Evolutionary conservation across 2,329 filamentous ascomycete species (phyloP).

Genomic region (Sphaerulina musiva): DNA sequence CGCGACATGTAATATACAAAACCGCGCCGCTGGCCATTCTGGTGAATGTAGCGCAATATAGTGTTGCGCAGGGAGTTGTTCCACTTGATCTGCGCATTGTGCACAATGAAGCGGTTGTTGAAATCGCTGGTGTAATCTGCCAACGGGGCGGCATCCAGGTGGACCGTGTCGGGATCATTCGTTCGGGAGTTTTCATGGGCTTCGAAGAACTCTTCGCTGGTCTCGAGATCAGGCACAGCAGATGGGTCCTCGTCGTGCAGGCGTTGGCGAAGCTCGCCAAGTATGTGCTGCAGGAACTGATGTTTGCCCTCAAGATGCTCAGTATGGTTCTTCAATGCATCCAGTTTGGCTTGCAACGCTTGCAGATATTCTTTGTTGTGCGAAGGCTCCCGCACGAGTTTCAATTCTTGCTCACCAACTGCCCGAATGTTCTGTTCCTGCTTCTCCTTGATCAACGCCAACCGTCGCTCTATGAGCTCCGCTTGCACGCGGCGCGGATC

Average conservation of each 20-base stretch:
- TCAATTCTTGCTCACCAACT: slow-evolving; percentile 68
- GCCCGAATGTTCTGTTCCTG: slow-evolving; percentile 66
- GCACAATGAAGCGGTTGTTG: slow-evolving; percentile 95
- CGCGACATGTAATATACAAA: slow-evolving; percentile 98
- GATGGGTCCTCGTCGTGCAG: slow-evolving; percentile 52
- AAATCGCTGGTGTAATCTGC: slow-evolving; percentile 89
- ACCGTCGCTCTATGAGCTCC: slow-evolving; percentile 72
- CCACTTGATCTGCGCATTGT: slow-evolving; percentile 97
- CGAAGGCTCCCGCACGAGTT: slow-evolving; percentile 50
- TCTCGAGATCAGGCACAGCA: slow-evolving; percentile 39
- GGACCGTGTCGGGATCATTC: slow-evolving; percentile 46
- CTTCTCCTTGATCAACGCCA: slow-evolving; percentile 72
- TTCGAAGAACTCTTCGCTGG: slow-evolving; percentile 42
- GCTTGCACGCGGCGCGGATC: slow-evolving; percentile 85
- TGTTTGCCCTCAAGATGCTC: slow-evolving; percentile 53
- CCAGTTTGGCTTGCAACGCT: slow-evolving; percentile 52
- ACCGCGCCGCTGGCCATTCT: slow-evolving; percentile 89
- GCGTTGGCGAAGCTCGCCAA: slow-evolving; percentile 52
- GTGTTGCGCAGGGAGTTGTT: slow-evolving; percentile 95
- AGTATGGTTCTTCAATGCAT: slow-evolving; percentile 50
- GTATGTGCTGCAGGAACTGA: slow-evolving; percentile 53
- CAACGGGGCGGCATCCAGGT: slow-evolving; percentile 59
- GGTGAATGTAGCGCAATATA: slow-evolving; percentile 92
- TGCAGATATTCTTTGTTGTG: slow-evolving; percentile 38
- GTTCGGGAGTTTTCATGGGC: slow-evolving; percentile 43